Percentiles rank a stretch among this genome's conserved stretches.
phyloP scores from a whole-genome alignment of 2,329 filamentous ascomycete species.

The Davidsoniella virescens region DNA sequence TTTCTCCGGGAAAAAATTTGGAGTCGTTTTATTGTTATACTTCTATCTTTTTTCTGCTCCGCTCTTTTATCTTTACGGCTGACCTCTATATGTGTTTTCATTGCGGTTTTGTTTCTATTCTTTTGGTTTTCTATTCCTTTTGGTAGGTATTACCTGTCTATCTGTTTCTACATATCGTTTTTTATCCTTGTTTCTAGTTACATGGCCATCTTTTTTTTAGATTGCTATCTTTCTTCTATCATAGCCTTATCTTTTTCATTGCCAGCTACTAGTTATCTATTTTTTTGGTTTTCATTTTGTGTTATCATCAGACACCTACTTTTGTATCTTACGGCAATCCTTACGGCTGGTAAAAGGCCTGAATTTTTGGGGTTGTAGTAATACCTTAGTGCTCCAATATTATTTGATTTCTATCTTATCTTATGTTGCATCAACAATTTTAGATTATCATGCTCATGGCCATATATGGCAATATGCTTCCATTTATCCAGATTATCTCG shows the following conservation, averaged over 20 bases:
- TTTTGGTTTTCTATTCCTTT: background rate
- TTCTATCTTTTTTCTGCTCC: background rate
- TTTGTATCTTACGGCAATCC: too few relatives aligned
- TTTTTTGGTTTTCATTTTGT: background rate
- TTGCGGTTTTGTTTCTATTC: background rate
- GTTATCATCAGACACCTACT: too few relatives aligned
- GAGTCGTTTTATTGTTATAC: background rate
- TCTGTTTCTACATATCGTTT: background rate
- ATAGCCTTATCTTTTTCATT: too few relatives aligned
- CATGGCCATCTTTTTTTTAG: background rate
- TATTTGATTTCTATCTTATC: too few relatives aligned
- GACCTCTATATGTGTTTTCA: background rate
- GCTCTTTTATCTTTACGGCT: background rate
- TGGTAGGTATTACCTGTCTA: background rate
- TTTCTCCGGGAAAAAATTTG: background rate
- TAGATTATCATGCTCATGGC: too few relatives aligned
- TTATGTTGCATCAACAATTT: too few relatives aligned
- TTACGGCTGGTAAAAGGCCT: slow-evolving; percentile 1
- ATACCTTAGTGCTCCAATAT: too few relatives aligned
- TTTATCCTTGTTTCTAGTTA: background rate
- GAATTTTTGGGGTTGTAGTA: background rate
- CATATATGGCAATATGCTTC: background rate
- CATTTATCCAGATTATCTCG: background rate
- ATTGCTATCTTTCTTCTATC: background rate
- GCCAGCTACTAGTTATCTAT: background rate